Evolutionary conservation across 2,329 filamentous ascomycete genomes (phyloP).

Genomic region (Claviceps pazoutovae): DNA sequence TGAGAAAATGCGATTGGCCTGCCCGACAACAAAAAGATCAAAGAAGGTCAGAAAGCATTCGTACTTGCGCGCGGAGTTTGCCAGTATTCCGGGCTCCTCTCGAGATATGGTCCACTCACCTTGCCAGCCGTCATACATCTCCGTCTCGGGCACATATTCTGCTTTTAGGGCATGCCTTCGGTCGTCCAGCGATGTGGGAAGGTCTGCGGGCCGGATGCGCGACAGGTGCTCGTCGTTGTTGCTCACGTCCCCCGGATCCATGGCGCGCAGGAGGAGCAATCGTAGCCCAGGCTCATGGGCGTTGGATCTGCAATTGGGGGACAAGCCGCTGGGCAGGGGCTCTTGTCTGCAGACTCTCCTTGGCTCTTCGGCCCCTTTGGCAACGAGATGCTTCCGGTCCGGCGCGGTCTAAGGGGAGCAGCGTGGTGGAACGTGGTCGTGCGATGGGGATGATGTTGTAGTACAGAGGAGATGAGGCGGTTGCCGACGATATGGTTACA

Average conservation of each 20-base stretch:
- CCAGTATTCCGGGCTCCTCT: neutral
- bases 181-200: conserved; percentile 87
- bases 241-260: conserved; percentile 43
- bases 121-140: conserved; percentile 99
- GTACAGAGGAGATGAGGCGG: no score
- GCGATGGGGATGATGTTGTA: neutral
- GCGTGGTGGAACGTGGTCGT: neutral
- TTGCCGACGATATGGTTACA: no score
- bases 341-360: neutral
- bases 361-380: no score
- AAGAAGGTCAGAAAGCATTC: neutral
- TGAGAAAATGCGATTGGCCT: conserved; percentile 95
- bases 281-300: conserved; percentile 21
- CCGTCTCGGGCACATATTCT: conserved; percentile 61
- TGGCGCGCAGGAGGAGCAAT: conserved; percentile 25
- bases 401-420: neutral
- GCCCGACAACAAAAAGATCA: conserved; percentile 13
- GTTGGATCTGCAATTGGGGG: conserved; percentile 3
- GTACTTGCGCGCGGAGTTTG: neutral
- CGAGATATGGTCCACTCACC: conserved; percentile 29
- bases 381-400: no score
- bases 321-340: neutral
- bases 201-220: conserved; percentile 58
- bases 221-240: conserved; percentile 28
- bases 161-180: conserved; percentile 54